Conservation (phyloP, 441 rosid species). For the Macaranga tanarius region DNA sequence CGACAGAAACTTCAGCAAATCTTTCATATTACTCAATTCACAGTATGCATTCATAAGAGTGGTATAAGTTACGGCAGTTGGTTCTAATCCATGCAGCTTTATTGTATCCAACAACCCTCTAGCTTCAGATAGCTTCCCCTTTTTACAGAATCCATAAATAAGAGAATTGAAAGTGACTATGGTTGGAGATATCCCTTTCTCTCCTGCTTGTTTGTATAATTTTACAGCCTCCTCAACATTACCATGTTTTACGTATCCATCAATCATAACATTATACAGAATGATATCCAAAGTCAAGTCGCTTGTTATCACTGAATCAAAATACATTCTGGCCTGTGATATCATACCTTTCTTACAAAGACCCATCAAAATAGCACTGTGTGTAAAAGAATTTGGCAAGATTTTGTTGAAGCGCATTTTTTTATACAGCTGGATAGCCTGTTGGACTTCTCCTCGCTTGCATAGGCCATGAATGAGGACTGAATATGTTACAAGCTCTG, state of each 20-base stretch:
- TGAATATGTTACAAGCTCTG: slow-evolving; percentile 62
- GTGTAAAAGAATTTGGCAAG: slow-evolving; percentile 43
- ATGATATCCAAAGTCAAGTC: slow-evolving; percentile 38
- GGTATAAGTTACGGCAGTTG: slow-evolving; percentile 63
- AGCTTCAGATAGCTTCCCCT: slow-evolving; percentile 45
- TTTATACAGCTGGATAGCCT: slow-evolving; percentile 50
- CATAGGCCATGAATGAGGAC: slow-evolving; percentile 70
- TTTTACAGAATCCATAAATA: slow-evolving; percentile 65
- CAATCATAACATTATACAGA: slow-evolving; percentile 65
- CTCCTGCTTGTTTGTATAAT: slow-evolving; percentile 38
- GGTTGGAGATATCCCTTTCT: slow-evolving; percentile 54
- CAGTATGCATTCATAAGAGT: slow-evolving; percentile 71
- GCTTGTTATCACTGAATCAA: slow-evolving; percentile 44
- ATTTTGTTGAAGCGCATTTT: slow-evolving; percentile 52
- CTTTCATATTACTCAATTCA: slow-evolving; percentile 38
- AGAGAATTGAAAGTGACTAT: slow-evolving; percentile 72
- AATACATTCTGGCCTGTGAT: slow-evolving; percentile 51
- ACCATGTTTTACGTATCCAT: slow-evolving; percentile 61
- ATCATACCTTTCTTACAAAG: slow-evolving; percentile 53
- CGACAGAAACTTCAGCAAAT: slow-evolving; percentile 39
- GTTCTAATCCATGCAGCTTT: slow-evolving; percentile 50
- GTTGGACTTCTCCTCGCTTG: slow-evolving; percentile 56
- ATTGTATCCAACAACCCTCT: slow-evolving; percentile 47
- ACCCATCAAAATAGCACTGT: slow-evolving; percentile 52
- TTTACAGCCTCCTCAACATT: slow-evolving; percentile 45